Conservation (phyloP, 169 alveolate species). For the Plasmodium relictum region DNA sequence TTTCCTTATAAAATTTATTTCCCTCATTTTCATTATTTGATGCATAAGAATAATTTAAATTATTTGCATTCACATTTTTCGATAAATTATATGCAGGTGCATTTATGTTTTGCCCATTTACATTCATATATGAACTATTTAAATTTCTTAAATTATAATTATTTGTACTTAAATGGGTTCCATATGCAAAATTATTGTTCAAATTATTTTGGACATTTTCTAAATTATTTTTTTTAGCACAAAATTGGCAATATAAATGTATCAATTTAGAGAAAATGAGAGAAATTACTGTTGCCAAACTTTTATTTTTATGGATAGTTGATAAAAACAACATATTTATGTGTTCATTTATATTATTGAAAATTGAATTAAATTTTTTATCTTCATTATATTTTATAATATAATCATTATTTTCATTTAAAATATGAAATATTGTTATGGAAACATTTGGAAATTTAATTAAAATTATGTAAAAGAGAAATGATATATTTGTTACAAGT, state of each 20-base stretch:
- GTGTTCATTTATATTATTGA: constrained; percentile 74
- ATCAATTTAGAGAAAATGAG: constrained; percentile 76
- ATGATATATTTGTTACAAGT: constrained; percentile 74
- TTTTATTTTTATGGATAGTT: constrained; percentile 77
- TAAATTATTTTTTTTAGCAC: constrained; percentile 66
- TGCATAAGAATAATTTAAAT: constrained; percentile 72
- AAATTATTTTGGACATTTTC: constrained; percentile 41
- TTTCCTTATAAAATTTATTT: constrained; percentile 62
- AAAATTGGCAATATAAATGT: constrained; percentile 72
- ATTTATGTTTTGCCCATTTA: constrained; percentile 47
- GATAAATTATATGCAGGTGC: constrained; percentile 29
- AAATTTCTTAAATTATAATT: constrained; percentile 53
- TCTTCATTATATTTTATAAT: constrained; percentile 77
- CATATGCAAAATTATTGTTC: constrained; percentile 54
- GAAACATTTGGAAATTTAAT: constrained; percentile 78
- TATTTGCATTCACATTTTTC: constrained; percentile 54
- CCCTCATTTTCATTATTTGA: constrained; percentile 74
- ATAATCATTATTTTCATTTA: constrained; percentile 78
- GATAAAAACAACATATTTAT: constrained; percentile 77
- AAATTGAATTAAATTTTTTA: constrained; percentile 77
- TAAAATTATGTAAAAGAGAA: constrained; percentile 75
- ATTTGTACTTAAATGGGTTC: constrained; percentile 63
- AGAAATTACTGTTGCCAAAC: constrained; percentile 68
- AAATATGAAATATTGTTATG: constrained; percentile 77
- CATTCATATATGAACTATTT: constrained; percentile 63